phyloP scores from a whole-genome alignment of 768 basidiomycete species.

The Mycena alexandri region DNA sequence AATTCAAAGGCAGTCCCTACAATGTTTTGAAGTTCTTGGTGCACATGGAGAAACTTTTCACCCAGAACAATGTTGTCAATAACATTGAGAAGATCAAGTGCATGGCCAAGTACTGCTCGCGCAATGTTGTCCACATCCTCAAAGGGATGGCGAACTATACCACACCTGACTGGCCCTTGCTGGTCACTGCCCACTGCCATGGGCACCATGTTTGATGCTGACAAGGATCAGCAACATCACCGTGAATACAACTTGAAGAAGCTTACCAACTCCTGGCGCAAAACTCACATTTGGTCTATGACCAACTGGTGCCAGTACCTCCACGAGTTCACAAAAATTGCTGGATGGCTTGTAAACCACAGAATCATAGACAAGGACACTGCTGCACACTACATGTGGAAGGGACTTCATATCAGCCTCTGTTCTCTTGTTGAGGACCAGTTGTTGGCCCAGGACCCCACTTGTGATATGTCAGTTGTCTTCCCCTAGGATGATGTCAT shows the following conservation, averaged over 20 bases:
- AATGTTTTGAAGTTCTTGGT: not conserved
- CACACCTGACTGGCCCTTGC: not conserved
- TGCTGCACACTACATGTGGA: not conserved
- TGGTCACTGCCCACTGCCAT: not conserved
- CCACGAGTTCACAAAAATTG: not conserved
- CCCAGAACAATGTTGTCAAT: not conserved
- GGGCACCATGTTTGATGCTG: not conserved
- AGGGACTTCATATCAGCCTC: not conserved
- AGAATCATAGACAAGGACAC: not conserved
- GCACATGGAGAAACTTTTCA: too few relatives aligned
- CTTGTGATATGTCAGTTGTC: not conserved
- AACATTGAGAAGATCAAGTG: not conserved
- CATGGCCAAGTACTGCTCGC: slow-evolving; percentile 8
- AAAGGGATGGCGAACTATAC: slow-evolving; percentile 5
- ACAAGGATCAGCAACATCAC: slow-evolving; percentile 8
- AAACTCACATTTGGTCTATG: not conserved
- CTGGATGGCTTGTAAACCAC: not conserved
- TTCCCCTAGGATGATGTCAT: not conserved
- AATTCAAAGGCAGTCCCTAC: not conserved
- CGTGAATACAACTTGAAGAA: not conserved
- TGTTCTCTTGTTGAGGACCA: not conserved
- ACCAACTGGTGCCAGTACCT: not conserved
- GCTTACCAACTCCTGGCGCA: slow-evolving; percentile 1
- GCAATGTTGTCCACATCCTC: not conserved
- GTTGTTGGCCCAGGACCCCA: not conserved